phyloP scores from a whole-genome alignment of 2,329 filamentous ascomycete species.

The Colletotrichum echinochloae region DNA sequence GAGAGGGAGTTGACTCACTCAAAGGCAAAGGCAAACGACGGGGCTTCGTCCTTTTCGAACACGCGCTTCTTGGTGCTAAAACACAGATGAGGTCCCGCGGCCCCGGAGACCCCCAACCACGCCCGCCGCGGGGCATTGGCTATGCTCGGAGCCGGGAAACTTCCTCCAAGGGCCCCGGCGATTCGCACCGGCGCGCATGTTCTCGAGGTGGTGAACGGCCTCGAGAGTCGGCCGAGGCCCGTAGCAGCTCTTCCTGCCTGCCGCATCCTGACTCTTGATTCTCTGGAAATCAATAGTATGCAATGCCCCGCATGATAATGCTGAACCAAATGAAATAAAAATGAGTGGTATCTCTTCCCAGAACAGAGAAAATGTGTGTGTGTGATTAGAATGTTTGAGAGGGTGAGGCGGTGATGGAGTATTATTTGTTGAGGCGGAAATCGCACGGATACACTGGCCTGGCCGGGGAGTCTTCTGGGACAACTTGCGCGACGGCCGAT shows the following conservation, averaged over 20 bases:
- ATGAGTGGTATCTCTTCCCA: neutral
- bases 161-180: constrained; percentile 13
- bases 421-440: constrained; percentile 5
- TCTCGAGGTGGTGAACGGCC: constrained; percentile 20
- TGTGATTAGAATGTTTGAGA: no score
- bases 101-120: neutral
- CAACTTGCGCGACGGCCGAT: neutral
- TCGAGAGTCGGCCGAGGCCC: constrained; percentile 26
- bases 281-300: constrained; percentile 3
- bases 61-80: constrained; percentile 39
- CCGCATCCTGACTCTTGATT: constrained; percentile 21
- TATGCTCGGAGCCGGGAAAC: neutral
- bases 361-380: neutral
- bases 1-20: constrained; percentile 45
- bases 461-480: no score
- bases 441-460: constrained; percentile 13
- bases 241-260: constrained; percentile 7
- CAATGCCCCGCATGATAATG: constrained; percentile 12
- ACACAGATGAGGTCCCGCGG: neutral
- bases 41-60: constrained; percentile 42
- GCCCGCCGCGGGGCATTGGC: neutral
- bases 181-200: constrained; percentile 5
- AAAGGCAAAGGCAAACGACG: constrained; percentile 55
- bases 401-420: constrained; percentile 1
- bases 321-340: constrained; percentile 3